A percentile compares a stretch with the other conserved stretches of the same genome.
phyloP scores from a whole-genome alignment of 2,329 filamentous ascomycete genomes.

The Fusarium lateritium region DNA sequence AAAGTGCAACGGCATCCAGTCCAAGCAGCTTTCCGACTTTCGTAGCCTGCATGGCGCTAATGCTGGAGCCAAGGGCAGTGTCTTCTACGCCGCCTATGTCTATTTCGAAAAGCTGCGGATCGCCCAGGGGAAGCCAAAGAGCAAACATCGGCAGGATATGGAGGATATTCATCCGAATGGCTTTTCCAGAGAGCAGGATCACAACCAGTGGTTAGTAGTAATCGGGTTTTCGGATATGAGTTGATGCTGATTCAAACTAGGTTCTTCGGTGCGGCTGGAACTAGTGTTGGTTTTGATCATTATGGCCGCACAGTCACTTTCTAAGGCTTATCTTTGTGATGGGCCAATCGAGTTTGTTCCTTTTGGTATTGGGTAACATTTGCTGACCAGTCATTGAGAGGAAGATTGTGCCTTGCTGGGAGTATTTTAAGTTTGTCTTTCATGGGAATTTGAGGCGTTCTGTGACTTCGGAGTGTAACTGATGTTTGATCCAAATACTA shows the following conservation, averaged over 20 bases:
- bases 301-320: no score
- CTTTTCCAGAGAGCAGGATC: conserved; percentile 1
- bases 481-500: not conserved
- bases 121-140: conserved; percentile 14
- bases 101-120: conserved; percentile 27
- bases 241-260: no score
- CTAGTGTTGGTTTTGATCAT: no score
- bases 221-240: not conserved
- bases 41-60: not conserved
- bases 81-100: conserved; percentile 20
- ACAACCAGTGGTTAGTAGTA: not conserved
- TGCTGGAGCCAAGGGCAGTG: conserved; percentile 3
- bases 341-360: no score
- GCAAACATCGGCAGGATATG: not conserved
- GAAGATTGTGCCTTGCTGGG: no score
- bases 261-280: no score
- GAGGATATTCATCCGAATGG: not conserved
- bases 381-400: no score
- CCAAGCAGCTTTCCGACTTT: conserved; percentile 27
- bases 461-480: not conserved
- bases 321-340: no score
- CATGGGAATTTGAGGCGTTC: not conserved
- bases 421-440: not conserved
- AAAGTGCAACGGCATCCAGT: conserved; percentile 14
- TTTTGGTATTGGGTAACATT: no score